phyloP scores from a whole-genome alignment of 2,329 filamentous ascomycete species.

The Cyphellophora europaea region DNA sequence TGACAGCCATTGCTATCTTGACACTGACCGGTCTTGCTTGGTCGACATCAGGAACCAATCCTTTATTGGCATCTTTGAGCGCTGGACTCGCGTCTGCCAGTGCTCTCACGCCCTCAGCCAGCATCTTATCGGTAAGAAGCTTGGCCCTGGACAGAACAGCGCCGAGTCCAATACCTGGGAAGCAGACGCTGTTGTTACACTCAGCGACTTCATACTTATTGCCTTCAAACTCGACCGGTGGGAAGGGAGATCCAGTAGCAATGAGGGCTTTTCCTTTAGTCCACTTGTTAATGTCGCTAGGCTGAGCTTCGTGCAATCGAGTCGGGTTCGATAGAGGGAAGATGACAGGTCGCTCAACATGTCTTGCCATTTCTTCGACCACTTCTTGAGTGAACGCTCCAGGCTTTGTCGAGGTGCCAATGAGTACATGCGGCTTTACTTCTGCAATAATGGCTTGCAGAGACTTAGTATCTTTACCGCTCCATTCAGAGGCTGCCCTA shows the following conservation, averaged over 20 bases:
- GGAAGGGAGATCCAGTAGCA: conserved; percentile 76
- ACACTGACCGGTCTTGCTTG: no score
- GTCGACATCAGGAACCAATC: conserved; percentile 70
- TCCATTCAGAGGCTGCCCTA: no score
- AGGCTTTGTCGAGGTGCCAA: no score
- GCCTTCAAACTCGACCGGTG: conserved; percentile 55
- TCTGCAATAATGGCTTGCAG: no score
- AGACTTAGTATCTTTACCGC: no score
- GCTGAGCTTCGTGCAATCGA: no score
- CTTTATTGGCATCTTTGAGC: conserved; percentile 52
- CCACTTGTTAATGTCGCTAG: conserved; percentile 67
- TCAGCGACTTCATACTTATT: conserved; percentile 57
- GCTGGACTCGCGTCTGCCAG: conserved; percentile 65
- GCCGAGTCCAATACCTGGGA: conserved; percentile 78
- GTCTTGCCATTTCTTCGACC: no score
- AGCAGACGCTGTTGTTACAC: conserved; percentile 81
- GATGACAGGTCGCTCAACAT: no score
- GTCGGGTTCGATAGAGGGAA: no score
- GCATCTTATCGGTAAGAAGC: conserved; percentile 65
- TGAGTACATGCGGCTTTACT: no score
- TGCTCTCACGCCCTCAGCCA: conserved; percentile 68
- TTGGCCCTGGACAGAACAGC: conserved; percentile 60
- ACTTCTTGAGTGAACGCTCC: no score
- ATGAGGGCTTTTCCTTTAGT: conserved; percentile 68
- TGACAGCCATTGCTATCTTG: no score